Percentiles rank a stretch among this genome's conserved stretches.
These are phyloP conservation scores for Phytophthora pseudosyringae DNA, from an alignment of 352 stramenopile genomes.

Conservation along the genomic window DNA sequence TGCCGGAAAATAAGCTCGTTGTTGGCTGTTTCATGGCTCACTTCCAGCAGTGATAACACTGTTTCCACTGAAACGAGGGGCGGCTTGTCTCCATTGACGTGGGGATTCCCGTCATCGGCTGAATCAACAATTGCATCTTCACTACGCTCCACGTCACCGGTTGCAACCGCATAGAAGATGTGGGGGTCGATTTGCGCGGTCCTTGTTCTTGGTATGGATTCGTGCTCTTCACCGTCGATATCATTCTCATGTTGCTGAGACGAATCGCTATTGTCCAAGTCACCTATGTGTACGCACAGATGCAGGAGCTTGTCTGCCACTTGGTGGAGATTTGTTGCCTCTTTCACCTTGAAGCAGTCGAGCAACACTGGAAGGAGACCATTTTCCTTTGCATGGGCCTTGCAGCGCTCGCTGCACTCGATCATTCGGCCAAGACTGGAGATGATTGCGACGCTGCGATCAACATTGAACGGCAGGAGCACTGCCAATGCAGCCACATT, in stretches of 20 bases:
- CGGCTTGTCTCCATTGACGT: slow-evolving; percentile 21
- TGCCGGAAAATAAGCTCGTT: slow-evolving; percentile 47
- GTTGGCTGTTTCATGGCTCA: slow-evolving; percentile 8
- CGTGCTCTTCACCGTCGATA: not conserved
- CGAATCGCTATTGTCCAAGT: not conserved
- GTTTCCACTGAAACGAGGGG: slow-evolving; percentile 44
- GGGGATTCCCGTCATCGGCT: not conserved
- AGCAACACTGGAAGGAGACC: slow-evolving; percentile 49
- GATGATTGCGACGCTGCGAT: slow-evolving; percentile 43
- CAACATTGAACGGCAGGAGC: slow-evolving; percentile 42
- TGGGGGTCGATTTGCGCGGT: slow-evolving; percentile 25
- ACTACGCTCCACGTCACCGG: not conserved
- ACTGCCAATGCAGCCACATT: slow-evolving; percentile 28
- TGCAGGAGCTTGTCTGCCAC: slow-evolving; percentile 69
- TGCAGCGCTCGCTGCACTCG: slow-evolving; percentile 46
- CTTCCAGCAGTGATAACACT: slow-evolving; percentile 47
- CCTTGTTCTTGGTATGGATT: not conserved
- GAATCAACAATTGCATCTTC: not conserved
- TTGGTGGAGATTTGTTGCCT: slow-evolving; percentile 48
- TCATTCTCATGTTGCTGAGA: not conserved
- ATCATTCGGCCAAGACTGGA: slow-evolving; percentile 61
- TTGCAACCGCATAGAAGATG: slow-evolving; percentile 31
- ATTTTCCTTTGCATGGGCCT: slow-evolving; percentile 40
- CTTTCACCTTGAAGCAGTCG: slow-evolving; percentile 48
- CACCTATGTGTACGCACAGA: slow-evolving; percentile 35